Percentiles rank a stretch among this genome's conserved stretches.
Conservation (phyloP, 2,329 filamentous ascomycete genomes). For the Dactylellina leptospora region DNA sequence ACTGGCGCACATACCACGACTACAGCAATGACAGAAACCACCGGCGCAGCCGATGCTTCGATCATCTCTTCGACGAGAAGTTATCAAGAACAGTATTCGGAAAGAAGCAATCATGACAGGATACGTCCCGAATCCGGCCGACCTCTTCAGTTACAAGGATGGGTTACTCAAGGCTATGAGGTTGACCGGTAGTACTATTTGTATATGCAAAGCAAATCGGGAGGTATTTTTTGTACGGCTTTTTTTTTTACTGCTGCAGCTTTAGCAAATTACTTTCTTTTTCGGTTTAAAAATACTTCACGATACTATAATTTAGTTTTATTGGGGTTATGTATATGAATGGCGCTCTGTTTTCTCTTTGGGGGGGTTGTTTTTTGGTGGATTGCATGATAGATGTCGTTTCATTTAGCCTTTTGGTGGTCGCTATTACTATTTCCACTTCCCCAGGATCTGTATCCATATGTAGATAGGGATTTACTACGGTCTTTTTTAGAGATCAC, state of each 20-base stretch:
- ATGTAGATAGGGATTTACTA: no score
- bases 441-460: no score
- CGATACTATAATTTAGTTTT: no score
- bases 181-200: slow-evolving; percentile 13
- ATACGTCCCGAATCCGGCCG: slow-evolving; percentile 18
- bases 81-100: slow-evolving; percentile 12
- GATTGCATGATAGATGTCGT: no score
- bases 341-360: no score
- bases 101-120: slow-evolving; percentile 45
- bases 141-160: slow-evolving; percentile 39
- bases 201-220: neutral
- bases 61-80: slow-evolving; percentile 3
- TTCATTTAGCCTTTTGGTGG: no score
- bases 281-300: no score
- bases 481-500: no score
- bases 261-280: slow-evolving; percentile 1
- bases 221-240: neutral
- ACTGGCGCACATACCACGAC: slow-evolving; percentile 16
- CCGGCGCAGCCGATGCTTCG: neutral
- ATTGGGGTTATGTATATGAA: no score
- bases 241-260: neutral
- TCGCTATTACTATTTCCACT: no score
- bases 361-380: no score
- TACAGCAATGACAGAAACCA: slow-evolving; percentile 12
- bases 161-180: slow-evolving; percentile 47